Percentiles rank a stretch among this genome's conserved stretches.
Conservation (phyloP, 2,329 filamentous ascomycete genomes). For the Stagonosporopsis cucurbitacearum region DNA sequence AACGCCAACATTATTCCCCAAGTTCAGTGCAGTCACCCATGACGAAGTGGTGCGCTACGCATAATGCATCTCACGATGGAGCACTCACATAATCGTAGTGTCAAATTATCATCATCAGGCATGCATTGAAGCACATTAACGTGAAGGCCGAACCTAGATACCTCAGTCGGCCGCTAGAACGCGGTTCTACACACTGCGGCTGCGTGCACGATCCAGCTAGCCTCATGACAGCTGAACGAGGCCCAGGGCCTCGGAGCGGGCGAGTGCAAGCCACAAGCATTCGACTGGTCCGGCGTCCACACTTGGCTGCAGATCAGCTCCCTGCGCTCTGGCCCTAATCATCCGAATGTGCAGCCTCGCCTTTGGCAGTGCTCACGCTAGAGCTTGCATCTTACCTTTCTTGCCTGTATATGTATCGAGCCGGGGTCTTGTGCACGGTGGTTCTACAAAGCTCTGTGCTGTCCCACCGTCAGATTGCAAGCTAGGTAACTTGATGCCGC, state of each 20-base stretch:
- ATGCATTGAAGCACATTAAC: constrained; percentile 3
- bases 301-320: constrained; percentile 24
- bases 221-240: constrained; percentile 25
- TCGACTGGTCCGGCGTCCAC: constrained; percentile 11
- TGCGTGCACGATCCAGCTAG: constrained; percentile 18
- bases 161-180: constrained; percentile 2
- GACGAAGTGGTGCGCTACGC: constrained; percentile 7
- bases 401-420: constrained; percentile 28
- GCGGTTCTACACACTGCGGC: constrained; percentile 9
- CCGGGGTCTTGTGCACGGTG: constrained; percentile 30
- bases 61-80: background rate
- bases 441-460: constrained; percentile 29
- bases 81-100: background rate
- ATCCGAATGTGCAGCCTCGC: constrained; percentile 34
- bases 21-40: constrained; percentile 7
- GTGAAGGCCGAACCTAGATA: constrained; percentile 9
- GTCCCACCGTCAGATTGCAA: constrained; percentile 31
- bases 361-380: constrained; percentile 32
- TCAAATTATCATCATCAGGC: constrained; percentile 9
- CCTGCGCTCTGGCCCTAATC: constrained; percentile 21
- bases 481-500: constrained; percentile 33
- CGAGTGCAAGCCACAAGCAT: constrained; percentile 33
- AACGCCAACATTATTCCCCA: constrained; percentile 4
- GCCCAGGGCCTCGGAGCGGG: constrained; percentile 23
- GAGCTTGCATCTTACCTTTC: constrained; percentile 22